Evolutionary conservation across 2,329 filamentous ascomycete species (phyloP).

Genomic region (Diaporthe batatas): DNA sequence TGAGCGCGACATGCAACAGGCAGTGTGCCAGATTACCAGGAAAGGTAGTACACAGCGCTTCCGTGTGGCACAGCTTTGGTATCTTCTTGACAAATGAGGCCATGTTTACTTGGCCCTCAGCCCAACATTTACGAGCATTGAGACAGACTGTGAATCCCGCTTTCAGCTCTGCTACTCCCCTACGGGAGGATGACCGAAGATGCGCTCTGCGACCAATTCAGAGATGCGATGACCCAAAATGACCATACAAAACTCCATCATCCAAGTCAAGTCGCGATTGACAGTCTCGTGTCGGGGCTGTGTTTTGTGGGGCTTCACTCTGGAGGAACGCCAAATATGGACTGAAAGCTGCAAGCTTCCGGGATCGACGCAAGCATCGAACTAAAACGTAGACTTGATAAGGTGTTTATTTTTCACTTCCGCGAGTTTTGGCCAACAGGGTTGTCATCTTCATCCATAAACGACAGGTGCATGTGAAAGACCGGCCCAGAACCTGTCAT

Average conservation of each 20-base stretch:
- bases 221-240: background rate
- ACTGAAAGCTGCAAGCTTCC: background rate
- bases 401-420: background rate
- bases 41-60: conserved; percentile 37
- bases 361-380: background rate
- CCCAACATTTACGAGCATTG: too few species aligned
- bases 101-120: too few species aligned
- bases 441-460: background rate
- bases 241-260: background rate
- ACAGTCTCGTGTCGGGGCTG: background rate
- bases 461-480: background rate
- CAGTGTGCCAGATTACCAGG: conserved; percentile 55
- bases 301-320: background rate
- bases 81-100: background rate
- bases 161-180: background rate
- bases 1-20: conserved; percentile 61
- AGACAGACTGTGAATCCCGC: background rate
- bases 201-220: background rate
- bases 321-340: conserved; percentile 12
- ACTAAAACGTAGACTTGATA: background rate
- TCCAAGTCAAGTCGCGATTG: background rate
- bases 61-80: conserved; percentile 8
- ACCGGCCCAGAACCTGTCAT: conserved; percentile 15
- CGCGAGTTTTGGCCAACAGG: background rate
- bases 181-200: conserved; percentile 20